phyloP scores from a whole-genome alignment of 257 asterid genomes.

The Forsythia viridissima region DNA sequence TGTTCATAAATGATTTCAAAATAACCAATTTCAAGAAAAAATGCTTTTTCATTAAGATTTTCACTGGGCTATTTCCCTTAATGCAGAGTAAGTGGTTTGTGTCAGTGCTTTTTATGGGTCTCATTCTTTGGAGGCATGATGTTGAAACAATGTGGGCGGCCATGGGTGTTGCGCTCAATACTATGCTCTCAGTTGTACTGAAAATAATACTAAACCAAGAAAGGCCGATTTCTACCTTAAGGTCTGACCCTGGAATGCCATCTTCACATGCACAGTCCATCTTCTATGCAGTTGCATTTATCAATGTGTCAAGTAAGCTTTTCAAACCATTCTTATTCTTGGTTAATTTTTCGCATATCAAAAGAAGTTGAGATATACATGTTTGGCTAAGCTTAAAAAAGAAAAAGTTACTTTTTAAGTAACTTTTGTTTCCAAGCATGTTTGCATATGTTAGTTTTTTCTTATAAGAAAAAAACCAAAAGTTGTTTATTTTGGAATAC shows the following conservation, averaged over 20 bases:
- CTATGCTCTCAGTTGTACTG: constrained; percentile 41
- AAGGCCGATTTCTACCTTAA: constrained; percentile 60
- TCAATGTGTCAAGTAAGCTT: constrained; percentile 53
- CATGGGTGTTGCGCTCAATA: constrained; percentile 60
- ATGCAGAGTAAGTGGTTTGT: constrained; percentile 80
- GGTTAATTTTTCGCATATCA: not conserved
- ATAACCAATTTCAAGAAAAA: not conserved
- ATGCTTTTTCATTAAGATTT: not conserved
- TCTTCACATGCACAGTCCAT: constrained; percentile 85
- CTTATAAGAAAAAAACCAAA: not conserved
- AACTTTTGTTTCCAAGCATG: not conserved
- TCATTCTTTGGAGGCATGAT: constrained; percentile 75
- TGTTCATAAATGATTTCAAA: not conserved
- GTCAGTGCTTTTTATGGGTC: constrained; percentile 32
- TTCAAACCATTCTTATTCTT: not conserved
- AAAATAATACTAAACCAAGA: constrained; percentile 68
- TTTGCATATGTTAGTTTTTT: not conserved
- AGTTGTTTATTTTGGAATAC: too few species aligned
- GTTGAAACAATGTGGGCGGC: constrained; percentile 68
- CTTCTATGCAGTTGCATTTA: constrained; percentile 43
- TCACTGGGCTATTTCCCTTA: constrained; percentile 21
- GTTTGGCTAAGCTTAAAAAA: too few species aligned
- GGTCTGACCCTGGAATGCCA: constrained; percentile 95
- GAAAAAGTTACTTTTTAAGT: too few species aligned
- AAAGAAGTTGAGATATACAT: not conserved